These are phyloP conservation scores for Globisporangium lucens DNA, from an alignment of 352 stramenopile genomes.

Conservation along the genomic window DNA sequence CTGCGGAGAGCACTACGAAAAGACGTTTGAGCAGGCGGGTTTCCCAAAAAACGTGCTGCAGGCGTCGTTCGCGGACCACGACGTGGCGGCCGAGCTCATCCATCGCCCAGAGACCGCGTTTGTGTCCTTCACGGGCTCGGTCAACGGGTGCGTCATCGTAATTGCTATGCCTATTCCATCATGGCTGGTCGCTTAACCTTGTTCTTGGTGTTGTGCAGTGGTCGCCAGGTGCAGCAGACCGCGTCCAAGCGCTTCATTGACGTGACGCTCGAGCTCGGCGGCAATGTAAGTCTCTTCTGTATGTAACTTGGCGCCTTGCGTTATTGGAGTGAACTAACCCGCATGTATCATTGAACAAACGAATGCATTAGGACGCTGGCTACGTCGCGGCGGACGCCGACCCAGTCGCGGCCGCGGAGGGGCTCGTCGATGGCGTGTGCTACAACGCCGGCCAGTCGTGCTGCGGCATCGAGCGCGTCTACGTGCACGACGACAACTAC, in stretches of 20 bases:
- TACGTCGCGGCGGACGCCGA: slow-evolving; percentile 77
- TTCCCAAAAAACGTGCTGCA: slow-evolving; percentile 67
- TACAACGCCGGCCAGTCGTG: slow-evolving; percentile 87
- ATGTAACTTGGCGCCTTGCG: not conserved
- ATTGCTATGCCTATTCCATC: not conserved
- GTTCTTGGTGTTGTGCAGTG: slow-evolving; percentile 26
- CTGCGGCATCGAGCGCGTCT: slow-evolving; percentile 81
- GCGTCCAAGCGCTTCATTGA: slow-evolving; percentile 68
- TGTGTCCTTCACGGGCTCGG: slow-evolving; percentile 83
- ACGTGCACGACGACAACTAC: slow-evolving; percentile 80
- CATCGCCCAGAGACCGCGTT: slow-evolving; percentile 64
- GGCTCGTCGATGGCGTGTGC: slow-evolving; percentile 75
- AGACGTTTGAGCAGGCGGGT: slow-evolving; percentile 61
- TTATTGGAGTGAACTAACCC: not conserved
- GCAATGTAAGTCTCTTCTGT: slow-evolving; percentile 45
- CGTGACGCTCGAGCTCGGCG: slow-evolving; percentile 79
- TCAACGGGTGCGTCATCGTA: slow-evolving; percentile 39
- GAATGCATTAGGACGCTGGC: slow-evolving; percentile 51
- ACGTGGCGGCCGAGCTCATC: slow-evolving; percentile 66
- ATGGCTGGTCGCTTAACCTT: slow-evolving; percentile 6
- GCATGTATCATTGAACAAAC: not conserved
- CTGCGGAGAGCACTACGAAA: slow-evolving; percentile 70
- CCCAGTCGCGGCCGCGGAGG: slow-evolving; percentile 54
- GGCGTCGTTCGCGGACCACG: slow-evolving; percentile 64
- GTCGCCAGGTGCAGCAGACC: slow-evolving; percentile 60